These are phyloP conservation scores for Vitrella brassicaformis DNA, from an alignment of 73 alveolate genomes.

Conservation along the genomic window DNA sequence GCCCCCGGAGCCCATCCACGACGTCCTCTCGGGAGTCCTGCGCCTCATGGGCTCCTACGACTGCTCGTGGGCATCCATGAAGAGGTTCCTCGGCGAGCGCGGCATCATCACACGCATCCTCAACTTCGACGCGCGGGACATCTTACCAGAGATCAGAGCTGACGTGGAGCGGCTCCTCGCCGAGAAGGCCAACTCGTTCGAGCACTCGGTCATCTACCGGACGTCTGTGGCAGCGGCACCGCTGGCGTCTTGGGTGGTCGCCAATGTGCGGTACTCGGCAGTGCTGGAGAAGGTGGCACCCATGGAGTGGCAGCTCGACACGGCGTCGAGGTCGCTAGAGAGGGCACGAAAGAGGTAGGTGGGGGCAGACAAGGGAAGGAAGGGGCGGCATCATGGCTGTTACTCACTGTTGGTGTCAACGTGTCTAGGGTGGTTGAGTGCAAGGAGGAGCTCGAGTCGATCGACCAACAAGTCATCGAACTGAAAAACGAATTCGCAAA, in stretches of 20 bases:
- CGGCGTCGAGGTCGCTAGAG: constrained; percentile 64
- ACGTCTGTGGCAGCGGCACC: constrained; percentile 90
- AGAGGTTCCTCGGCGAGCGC: constrained; percentile 73
- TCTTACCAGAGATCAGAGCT: constrained; percentile 60
- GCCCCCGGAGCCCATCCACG: constrained; percentile 93
- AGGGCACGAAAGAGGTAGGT: constrained; percentile 46
- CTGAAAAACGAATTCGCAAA: constrained; percentile 15
- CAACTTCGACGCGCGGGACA: constrained; percentile 79
- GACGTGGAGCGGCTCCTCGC: constrained; percentile 64
- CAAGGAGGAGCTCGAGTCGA: constrained; percentile 11
- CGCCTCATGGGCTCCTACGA: constrained; percentile 78
- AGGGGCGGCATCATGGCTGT: constrained; percentile 47
- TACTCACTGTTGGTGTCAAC: background rate
- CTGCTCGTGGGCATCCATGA: constrained; percentile 78
- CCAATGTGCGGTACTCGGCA: constrained; percentile 82
- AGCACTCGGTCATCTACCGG: constrained; percentile 53
- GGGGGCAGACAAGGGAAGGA: background rate
- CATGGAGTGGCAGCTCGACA: constrained; percentile 74
- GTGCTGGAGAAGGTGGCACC: constrained; percentile 92
- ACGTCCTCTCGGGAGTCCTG: constrained; percentile 83
- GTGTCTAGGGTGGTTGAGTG: background rate
- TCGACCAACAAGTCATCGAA: constrained; percentile 7
- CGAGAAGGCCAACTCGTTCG: constrained; percentile 66
- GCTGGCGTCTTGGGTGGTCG: constrained; percentile 95
- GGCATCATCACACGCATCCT: constrained; percentile 70